Percentiles rank a stretch among this genome's conserved stretches.
Conservation (phyloP, 139 green algal genomes). For the Chlorella sp. region DNA sequence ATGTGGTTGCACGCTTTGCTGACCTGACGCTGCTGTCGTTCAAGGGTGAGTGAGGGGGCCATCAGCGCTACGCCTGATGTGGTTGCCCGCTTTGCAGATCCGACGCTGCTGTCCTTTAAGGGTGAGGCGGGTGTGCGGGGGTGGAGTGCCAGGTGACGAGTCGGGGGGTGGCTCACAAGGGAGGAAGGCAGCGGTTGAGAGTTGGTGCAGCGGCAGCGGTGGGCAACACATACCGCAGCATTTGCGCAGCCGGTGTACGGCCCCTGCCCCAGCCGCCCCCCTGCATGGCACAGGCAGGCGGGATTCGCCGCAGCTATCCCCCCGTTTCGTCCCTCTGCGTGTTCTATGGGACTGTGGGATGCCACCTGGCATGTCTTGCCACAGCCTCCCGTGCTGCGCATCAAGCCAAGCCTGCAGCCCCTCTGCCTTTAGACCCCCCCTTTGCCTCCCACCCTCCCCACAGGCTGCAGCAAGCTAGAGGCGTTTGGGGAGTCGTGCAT, state of each 20-base stretch:
- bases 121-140: slow-evolving; percentile 7
- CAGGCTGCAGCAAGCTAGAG: slow-evolving; percentile 22
- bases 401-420: background rate
- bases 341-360: too few species aligned
- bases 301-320: too few species aligned
- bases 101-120: slow-evolving; percentile 9
- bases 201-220: background rate
- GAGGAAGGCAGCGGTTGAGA: too few species aligned
- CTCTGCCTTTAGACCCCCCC: too few species aligned
- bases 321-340: too few species aligned
- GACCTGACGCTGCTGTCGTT: slow-evolving; percentile 13
- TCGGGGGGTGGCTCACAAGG: too few species aligned
- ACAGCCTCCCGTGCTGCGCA: too few species aligned
- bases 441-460: background rate
- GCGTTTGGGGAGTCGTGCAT: slow-evolving; percentile 12
- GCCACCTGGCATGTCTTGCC: too few species aligned
- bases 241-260: background rate
- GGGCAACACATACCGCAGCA: too few species aligned
- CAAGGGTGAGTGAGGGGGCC: background rate
- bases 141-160: too few species aligned
- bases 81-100: background rate
- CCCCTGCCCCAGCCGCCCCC: background rate
- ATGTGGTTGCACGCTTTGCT: background rate
- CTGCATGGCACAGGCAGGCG: too few species aligned
- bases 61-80: background rate